phyloP scores from a whole-genome alignment of 306 rosid genomes.

The Quercus ilex region DNA sequence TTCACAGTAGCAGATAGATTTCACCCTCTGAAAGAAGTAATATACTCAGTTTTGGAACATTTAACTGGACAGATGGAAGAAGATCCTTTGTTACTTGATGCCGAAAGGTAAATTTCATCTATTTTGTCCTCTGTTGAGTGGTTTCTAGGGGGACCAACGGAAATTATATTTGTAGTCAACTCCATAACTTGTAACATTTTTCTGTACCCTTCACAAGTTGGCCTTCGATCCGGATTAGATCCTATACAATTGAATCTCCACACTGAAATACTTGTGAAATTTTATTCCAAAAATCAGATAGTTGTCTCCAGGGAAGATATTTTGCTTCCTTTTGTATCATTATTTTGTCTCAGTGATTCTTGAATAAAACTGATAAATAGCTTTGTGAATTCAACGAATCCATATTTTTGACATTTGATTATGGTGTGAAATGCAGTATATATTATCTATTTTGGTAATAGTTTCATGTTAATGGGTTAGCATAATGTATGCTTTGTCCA shows the following conservation, averaged over 20 bases:
- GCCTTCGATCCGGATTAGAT: conserved; percentile 16
- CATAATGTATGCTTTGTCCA: not conserved
- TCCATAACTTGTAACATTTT: conserved; percentile 19
- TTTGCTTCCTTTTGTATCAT: conserved; percentile 10
- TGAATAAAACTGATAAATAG: conserved; percentile 6
- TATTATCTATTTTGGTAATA: not conserved
- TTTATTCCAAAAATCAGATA: conserved; percentile 14
- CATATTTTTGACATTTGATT: not conserved
- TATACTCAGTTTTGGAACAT: conserved; percentile 53
- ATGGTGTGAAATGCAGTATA: not conserved
- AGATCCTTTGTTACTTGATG: conserved; percentile 27
- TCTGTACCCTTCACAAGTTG: not conserved
- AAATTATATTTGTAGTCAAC: conserved; percentile 1
- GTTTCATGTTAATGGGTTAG: not conserved
- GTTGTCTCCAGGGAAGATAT: conserved; percentile 20
- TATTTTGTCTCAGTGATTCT: conserved; percentile 12
- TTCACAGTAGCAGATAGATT: conserved; percentile 51
- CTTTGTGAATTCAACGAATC: not conserved
- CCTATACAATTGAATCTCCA: conserved; percentile 22
- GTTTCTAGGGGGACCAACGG: conserved; percentile 24
- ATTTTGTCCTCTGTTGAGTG: conserved; percentile 10
- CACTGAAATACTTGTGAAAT: conserved; percentile 17
- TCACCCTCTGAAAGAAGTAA: conserved; percentile 55
- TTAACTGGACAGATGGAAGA: conserved; percentile 48
- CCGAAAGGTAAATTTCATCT: conserved; percentile 25